Conservation (phyloP, 2,329 filamentous ascomycete genomes). For the Claviceps paspali region DNA sequence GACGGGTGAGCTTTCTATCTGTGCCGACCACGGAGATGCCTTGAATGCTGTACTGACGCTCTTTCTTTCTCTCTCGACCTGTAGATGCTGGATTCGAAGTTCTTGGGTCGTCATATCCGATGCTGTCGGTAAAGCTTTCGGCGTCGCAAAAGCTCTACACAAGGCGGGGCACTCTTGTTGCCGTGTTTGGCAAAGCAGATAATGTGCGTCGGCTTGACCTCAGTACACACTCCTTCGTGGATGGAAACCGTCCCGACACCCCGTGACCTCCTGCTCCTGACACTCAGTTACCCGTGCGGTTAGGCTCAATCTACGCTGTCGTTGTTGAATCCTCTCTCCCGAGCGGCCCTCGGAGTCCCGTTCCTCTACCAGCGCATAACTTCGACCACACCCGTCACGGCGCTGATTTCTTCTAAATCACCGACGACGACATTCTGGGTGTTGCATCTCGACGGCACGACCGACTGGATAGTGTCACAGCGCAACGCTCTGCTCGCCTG, state of each 20-base stretch:
- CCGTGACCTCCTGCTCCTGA: not conserved
- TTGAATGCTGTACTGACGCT: not conserved
- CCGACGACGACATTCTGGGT: conserved; percentile 75
- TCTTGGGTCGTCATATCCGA: conserved; percentile 77
- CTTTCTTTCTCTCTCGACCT: conserved; percentile 1
- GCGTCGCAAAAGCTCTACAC: conserved; percentile 91
- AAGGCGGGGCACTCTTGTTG: conserved; percentile 77
- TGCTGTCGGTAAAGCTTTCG: conserved; percentile 84
- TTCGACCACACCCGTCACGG: conserved; percentile 75
- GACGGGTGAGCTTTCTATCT: conserved; percentile 27
- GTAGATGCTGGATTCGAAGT: conserved; percentile 91
- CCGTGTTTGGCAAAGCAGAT: conserved; percentile 76
- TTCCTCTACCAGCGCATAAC: conserved; percentile 90
- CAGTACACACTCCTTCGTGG: not conserved
- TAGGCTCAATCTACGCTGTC: conserved; percentile 82
- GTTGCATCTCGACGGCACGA: conserved; percentile 78
- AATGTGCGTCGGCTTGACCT: conserved; percentile 57
- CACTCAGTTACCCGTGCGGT: no score
- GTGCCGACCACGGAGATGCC: not conserved
- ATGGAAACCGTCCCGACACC: not conserved
- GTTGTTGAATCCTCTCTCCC: conserved; percentile 66
- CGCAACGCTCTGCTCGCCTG: conserved; percentile 83
- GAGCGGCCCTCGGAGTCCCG: conserved; percentile 70
- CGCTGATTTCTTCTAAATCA: conserved; percentile 76
- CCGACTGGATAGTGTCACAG: conserved; percentile 90